Base-by-base conservation (phyloP, 805 yeast species). In the Priceomyces medius region DNA sequence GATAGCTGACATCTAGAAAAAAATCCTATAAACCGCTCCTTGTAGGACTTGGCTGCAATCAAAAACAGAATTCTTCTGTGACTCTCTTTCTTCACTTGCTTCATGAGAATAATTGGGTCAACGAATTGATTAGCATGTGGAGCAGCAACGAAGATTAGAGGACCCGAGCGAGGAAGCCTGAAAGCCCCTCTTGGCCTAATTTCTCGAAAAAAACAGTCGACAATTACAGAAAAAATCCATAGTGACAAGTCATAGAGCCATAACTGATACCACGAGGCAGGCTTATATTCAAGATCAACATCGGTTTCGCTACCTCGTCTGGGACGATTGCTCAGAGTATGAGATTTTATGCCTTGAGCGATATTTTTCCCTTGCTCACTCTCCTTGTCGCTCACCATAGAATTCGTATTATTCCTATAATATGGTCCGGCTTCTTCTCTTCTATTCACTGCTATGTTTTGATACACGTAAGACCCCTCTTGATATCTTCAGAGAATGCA, bases 51-150 rank as follows among this genome's bases (percentile, higher is more conserved):
- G 21, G 84, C 95, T 6, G 99, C 99, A 47, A 89, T 86, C 47
- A 91, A 68, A 58, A 90, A 89, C 16, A 88, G 79, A 12, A 87
- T 77, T 31, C 91, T 68, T 46, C 96, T 73, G 6, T 80, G 76
- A 2, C 85, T 75, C 43, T 79, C 80, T 38, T 71, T 68, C 51
- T 81, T 77, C 19, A 87, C 91, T 57, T 85, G 91, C 35, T 85
- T 83, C 85, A 88, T 83, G 35, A 93, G 70, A 38, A 93, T 76
- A 37, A 90, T 79, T 2, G 93, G 91, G 40, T 79, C 79, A 24
- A 90, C 88, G 58, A 90, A 90, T 64, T 88, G 96, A 57, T 88
- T 88, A n/a, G 96, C 95, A 67, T 91, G 99, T 1, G 98, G 98
- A 2, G 97, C 99, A 8, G 93, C 95, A 26, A 93, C 98, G 47